A percentile compares a stretch with the other conserved stretches of the same genome.
Evolutionary conservation across 257 asterid genomes (phyloP).

Genomic region (Paulownia fortunei): DNA sequence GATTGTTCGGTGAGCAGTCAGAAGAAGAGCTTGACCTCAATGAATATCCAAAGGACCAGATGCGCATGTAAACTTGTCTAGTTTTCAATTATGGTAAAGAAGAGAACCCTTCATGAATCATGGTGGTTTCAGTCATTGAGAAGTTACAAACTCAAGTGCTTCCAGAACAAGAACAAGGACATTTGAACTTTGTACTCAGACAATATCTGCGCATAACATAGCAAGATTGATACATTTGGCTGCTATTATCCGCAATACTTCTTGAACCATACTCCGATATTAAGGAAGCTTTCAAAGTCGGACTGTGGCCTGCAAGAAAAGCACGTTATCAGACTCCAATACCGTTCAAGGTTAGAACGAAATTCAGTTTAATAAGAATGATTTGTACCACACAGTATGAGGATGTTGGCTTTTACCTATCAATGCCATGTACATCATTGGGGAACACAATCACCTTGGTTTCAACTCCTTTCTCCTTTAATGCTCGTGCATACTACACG

Average conservation of each 20-base stretch:
- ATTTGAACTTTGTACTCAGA: too few species aligned
- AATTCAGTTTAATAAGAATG: neutral
- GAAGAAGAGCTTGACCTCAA: too few species aligned
- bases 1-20: too few species aligned
- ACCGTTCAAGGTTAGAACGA: neutral
- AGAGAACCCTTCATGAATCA: too few species aligned
- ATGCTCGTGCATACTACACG: conserved; percentile 79
- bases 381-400: neutral
- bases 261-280: conserved; percentile 87
- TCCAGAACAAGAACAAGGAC: too few species aligned
- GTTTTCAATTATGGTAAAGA: too few species aligned
- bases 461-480: conserved; percentile 78
- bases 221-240: too few species aligned
- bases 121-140: too few species aligned
- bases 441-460: conserved; percentile 85
- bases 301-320: conserved; percentile 77
- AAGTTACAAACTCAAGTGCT: too few species aligned
- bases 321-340: neutral
- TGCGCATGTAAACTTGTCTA: too few species aligned
- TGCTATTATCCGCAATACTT: conserved; percentile 68
- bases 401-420: conserved; percentile 51
- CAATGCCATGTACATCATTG: conserved; percentile 74
- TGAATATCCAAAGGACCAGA: too few species aligned
- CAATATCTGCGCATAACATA: too few species aligned
- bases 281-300: conserved; percentile 88